Evolutionary conservation across 345 rosid genomes (phyloP), one percentile per base, ranked within the genome.

Genomic region (Salix viminalis): DNA sequence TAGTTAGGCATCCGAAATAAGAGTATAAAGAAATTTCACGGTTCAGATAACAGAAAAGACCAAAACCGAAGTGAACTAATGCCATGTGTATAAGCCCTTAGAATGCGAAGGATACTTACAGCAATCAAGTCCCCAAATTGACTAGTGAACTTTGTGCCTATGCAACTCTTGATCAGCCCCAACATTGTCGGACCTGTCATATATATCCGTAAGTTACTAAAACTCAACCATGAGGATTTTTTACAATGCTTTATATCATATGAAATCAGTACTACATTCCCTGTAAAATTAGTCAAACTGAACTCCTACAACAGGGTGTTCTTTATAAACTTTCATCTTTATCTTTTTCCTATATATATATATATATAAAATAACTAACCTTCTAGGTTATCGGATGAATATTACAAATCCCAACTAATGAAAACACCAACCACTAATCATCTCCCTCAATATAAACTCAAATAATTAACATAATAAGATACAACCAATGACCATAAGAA

Each of bases 41-140:
- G 19, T 19, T 19, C 58, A 52, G 58, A 6, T 52, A 52, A 52
- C 58, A 52, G 9, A 19, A 18, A 52, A 18, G 58, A 18, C 58
- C 58, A 52, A 52, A 52, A 52, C n/a, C 2, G 10, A 52, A 52
- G 23, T 6, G 2, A 6, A 6, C 2, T 18, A 52, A 52, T 18
- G 58, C 23, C 58, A 41, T 41, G 2, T 52, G 58, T 16, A 18
- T 19, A 52, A 16, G 23, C 8, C n/a, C 5, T 52, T 52, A 19
- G n/a, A 52, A 52, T 52, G 58, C 3, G 6, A 44, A 19, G 58
- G 58, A 61, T 68, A 86, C 98, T 90, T 79, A 93, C 99, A 78
- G 99, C 99, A 83, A 95, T 90, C 8, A 93, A 84, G 83, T 95
- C 93, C 16, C 98, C 99, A 83, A 93, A 95, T 75, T 95, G 97